phyloP scores from a whole-genome alignment of 192 early-diverging fungal species.

The Backusella liffmaniae region DNA sequence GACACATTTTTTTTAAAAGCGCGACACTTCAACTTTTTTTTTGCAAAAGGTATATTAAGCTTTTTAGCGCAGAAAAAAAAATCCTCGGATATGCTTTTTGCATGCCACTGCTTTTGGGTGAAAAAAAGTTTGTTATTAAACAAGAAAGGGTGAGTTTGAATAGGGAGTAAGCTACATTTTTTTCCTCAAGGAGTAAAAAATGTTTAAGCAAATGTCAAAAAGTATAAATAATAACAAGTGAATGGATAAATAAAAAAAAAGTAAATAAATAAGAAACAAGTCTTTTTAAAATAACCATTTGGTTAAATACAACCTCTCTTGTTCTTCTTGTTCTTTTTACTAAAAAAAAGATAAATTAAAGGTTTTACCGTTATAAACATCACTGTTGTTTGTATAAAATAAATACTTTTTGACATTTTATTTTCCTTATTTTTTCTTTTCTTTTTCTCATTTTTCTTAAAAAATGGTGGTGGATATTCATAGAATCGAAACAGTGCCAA shows the following conservation, averaged over 20 bases:
- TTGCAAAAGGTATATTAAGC: background rate
- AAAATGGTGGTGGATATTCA: slow-evolving; percentile 7
- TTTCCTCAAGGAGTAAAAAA: background rate
- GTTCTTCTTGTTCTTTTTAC: background rate
- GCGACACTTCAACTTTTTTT: too few relatives aligned
- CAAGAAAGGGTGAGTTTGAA: background rate
- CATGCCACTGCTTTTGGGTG: background rate
- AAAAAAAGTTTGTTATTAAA: background rate
- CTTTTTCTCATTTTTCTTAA: background rate
- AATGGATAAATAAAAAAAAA: background rate
- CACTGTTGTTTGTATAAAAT: background rate
- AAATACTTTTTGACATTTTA: background rate
- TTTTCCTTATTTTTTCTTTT: background rate
- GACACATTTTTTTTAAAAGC: too few relatives aligned
- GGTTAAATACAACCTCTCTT: background rate
- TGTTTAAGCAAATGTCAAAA: background rate
- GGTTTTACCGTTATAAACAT: background rate
- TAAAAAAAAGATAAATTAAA: background rate
- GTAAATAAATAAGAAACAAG: background rate
- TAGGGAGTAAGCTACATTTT: background rate
- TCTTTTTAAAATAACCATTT: background rate
- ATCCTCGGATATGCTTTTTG: background rate
- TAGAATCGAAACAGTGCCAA: background rate
- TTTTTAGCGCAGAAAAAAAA: background rate
- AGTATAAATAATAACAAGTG: background rate